Evolutionary conservation across 192 early-diverging fungal genomes (phyloP), one percentile per base, ranked within the genome.

Genomic region (Coemansia sp.): DNA sequence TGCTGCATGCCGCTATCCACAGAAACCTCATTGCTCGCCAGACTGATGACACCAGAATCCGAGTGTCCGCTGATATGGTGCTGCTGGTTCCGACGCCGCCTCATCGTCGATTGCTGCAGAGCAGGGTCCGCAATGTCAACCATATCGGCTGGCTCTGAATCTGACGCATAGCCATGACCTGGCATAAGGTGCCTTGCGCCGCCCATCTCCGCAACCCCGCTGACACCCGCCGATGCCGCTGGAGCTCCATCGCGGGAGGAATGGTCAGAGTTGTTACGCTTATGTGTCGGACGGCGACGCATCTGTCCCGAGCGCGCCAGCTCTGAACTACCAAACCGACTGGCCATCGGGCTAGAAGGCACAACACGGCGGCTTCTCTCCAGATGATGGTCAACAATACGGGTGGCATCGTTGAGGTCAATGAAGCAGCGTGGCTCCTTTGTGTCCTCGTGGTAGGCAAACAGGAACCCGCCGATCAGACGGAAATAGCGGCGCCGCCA

Each of bases 401-500:
- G 56, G 4, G 53, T 64, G 3, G 78, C 78, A 19, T 72, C 64
- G 47, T 70, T 79, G 4, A 79, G 53, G 24, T 79, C 78, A 6
- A 79, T 67, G 9, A 79, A 71, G 51, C 67, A 64, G 4, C 67
- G 51, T 26, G 78, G 72, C 43, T 66, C 64, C 20, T 55, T 58
- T 29, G 72, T 59, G 26, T 71, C 68, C 58, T 79, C 78, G 20
- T 79, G 78, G 61, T 72, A 79, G 0, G 78, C 78, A 50, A 79
- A 66, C 41, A 79, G 47, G 40, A 72, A 76, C 1, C 72, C 67
- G 42, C 78, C 78, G 13, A 72, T 69, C 15, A 75, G 68, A 22
- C 67, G 49, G 42, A 76, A 79, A 45, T 76, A 76, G 22, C 78
- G 67, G 9, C 78, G 72, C 1, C 78, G 78, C 78, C 78, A 79